Conservation (phyloP, 2,329 filamentous ascomycete species). For the Cercospora berteroae region DNA sequence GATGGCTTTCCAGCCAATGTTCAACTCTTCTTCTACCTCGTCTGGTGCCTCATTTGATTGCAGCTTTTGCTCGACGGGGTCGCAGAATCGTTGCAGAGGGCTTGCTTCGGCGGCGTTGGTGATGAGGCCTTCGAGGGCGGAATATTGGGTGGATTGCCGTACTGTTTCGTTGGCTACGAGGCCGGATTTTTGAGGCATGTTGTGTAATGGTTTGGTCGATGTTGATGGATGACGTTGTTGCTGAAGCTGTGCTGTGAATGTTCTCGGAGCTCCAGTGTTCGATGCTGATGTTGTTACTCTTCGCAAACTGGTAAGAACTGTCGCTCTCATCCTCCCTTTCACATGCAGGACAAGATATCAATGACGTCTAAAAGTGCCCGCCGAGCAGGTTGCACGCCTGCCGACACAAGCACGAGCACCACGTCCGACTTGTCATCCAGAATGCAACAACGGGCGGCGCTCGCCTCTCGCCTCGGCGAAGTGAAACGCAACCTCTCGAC, state of each 20-base stretch:
- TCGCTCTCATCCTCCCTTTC: constrained; percentile 6
- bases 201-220: constrained; percentile 3
- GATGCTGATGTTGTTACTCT: neutral
- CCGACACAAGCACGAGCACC: neutral
- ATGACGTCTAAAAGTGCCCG: constrained; percentile 8
- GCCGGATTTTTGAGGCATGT: constrained; percentile 22
- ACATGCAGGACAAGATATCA: neutral
- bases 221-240: neutral
- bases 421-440: neutral
- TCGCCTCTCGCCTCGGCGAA: constrained; percentile 14
- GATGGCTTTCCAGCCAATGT: constrained; percentile 26
- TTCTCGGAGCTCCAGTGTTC: neutral
- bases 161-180: constrained; percentile 20
- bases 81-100: constrained; percentile 24
- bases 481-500: constrained; percentile 19
- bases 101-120: constrained; percentile 14
- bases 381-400: neutral
- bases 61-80: constrained; percentile 25
- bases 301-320: neutral
- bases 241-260: neutral
- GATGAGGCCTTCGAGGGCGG: constrained; percentile 16
- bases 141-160: constrained; percentile 21
- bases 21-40: constrained; percentile 26
- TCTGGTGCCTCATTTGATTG: constrained; percentile 17
- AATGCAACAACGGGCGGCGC: neutral